Evolutionary conservation across 441 rosid species (phyloP).

Genomic region (Brassica balearica): DNA sequence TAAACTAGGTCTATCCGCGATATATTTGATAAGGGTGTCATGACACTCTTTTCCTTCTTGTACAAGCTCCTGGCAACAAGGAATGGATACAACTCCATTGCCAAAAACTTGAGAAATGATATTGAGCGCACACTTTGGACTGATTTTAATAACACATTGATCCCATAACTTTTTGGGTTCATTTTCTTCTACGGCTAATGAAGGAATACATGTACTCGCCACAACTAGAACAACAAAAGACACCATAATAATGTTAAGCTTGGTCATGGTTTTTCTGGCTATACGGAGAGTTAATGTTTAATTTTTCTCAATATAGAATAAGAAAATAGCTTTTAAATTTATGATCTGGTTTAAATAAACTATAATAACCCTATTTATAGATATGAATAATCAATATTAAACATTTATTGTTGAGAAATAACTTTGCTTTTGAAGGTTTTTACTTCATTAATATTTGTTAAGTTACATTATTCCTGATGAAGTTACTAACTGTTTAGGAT

Average conservation of each 20-base stretch:
- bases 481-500: neutral
- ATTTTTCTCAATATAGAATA: neutral
- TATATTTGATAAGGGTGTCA: conserved; percentile 15
- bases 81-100: neutral
- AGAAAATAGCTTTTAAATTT: neutral
- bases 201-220: neutral
- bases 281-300: neutral
- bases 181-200: neutral
- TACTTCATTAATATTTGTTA: neutral
- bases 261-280: neutral
- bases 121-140: neutral
- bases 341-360: neutral
- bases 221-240: neutral
- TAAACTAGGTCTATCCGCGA: neutral
- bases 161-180: conserved; percentile 12
- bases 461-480: neutral
- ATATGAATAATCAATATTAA: neutral
- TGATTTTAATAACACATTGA: conserved; percentile 12
- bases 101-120: conserved; percentile 10
- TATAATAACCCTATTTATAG: conserved; percentile 8
- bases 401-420: neutral
- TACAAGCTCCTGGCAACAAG: conserved; percentile 16
- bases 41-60: conserved; percentile 28
- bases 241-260: neutral
- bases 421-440: neutral